These are phyloP conservation scores for Hevea brasiliensis DNA, from an alignment of 345 rosid species.

Conservation along the genomic window DNA sequence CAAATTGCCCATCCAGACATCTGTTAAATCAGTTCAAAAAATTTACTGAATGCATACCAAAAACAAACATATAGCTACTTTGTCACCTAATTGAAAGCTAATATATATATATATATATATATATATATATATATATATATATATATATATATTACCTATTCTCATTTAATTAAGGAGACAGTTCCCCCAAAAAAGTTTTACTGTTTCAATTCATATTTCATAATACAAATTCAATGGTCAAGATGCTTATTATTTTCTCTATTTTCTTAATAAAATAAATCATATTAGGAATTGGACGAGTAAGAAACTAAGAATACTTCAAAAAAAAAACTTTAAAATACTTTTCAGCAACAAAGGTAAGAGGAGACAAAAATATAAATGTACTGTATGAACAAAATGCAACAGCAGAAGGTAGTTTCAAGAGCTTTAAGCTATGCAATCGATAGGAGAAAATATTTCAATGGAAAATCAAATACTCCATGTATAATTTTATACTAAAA, in stretches of 20 bases:
- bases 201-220: not conserved
- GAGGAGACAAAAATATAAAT: not conserved
- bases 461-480: constrained; percentile 3
- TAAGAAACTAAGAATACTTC: not conserved
- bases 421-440: not conserved
- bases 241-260: not conserved
- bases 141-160: no score
- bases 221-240: not conserved
- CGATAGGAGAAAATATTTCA: not conserved
- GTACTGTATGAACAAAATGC: constrained; percentile 10
- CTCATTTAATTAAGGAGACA: no score
- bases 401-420: not conserved
- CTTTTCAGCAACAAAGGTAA: no score
- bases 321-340: no score
- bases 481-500: not conserved
- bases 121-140: no score
- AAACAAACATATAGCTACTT: not conserved
- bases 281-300: not conserved
- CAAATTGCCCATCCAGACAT: not conserved
- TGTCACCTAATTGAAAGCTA: not conserved
- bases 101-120: not conserved
- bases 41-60: not conserved
- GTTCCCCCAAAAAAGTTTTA: not conserved
- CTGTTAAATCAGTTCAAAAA: not conserved
- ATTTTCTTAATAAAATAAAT: not conserved